These are phyloP conservation scores for Ensete glaucum DNA, from an alignment of 176 grass and related monocot species.

Conservation along the genomic window DNA sequence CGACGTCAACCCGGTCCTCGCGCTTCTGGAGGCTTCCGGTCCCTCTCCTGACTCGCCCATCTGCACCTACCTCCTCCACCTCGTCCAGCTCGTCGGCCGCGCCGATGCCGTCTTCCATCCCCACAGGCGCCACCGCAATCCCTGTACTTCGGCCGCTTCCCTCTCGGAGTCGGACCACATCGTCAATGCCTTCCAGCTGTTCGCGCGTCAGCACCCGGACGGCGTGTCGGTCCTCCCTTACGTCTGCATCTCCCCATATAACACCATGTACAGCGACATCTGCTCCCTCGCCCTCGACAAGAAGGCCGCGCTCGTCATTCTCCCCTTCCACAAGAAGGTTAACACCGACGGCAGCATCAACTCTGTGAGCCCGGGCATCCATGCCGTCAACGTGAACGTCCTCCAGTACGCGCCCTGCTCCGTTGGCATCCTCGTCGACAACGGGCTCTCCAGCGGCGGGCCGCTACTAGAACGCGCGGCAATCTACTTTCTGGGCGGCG, in stretches of 20 bases:
- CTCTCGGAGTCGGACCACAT: slow-evolving; percentile 7
- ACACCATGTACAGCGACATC: slow-evolving; percentile 80
- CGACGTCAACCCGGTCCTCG: slow-evolving; percentile 47
- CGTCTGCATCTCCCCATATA: slow-evolving; percentile 66
- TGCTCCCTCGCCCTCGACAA: slow-evolving; percentile 76
- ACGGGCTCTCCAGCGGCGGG: slow-evolving; percentile 20
- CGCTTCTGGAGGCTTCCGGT: slow-evolving; percentile 40
- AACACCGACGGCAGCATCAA: slow-evolving; percentile 41
- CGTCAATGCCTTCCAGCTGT: background rate
- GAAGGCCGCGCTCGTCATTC: slow-evolving; percentile 41
- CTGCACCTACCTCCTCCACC: slow-evolving; percentile 59
- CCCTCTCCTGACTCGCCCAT: slow-evolving; percentile 31
- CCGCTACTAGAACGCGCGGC: slow-evolving; percentile 29
- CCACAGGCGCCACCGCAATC: slow-evolving; percentile 23
- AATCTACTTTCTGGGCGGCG: slow-evolving; percentile 71
- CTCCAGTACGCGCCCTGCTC: slow-evolving; percentile 62
- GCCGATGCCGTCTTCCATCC: slow-evolving; percentile 40
- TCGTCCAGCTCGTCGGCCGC: slow-evolving; percentile 57
- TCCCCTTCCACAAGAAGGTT: slow-evolving; percentile 68
- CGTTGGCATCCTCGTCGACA: slow-evolving; percentile 59
- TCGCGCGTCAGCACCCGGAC: background rate
- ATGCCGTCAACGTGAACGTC: slow-evolving; percentile 50
- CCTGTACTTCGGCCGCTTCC: background rate
- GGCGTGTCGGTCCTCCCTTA: background rate
- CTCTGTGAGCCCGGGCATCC: slow-evolving; percentile 23